These are phyloP conservation scores for Talaromyces sp. DNA, from an alignment of 2,329 filamentous ascomycete species.

Conservation along the genomic window DNA sequence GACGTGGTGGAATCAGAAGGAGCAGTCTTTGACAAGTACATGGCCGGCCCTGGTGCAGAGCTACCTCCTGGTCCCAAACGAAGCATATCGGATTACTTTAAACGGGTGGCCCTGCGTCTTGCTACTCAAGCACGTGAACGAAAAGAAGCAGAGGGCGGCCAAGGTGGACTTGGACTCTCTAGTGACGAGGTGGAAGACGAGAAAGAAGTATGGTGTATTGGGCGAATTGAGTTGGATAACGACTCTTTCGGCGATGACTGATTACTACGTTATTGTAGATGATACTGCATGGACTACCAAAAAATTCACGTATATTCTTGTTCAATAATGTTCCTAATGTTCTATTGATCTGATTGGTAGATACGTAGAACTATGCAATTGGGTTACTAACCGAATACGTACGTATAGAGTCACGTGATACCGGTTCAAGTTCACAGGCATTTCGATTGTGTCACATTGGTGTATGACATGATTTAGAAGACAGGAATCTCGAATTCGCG, in stretches of 20 bases:
- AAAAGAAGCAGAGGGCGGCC: slow-evolving; percentile 83
- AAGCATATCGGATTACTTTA: slow-evolving; percentile 96
- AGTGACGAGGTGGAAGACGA: slow-evolving; percentile 94
- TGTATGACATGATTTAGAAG: neutral
- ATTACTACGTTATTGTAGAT: slow-evolving; percentile 9
- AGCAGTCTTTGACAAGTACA: slow-evolving; percentile 85
- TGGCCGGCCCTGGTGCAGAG: slow-evolving; percentile 62
- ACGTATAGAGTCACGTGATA: neutral
- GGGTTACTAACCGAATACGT: neutral
- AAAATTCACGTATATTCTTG: neutral
- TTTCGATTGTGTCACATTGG: neutral
- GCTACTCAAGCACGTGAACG: slow-evolving; percentile 85
- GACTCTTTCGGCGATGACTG: slow-evolving; percentile 31
- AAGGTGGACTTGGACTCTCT: slow-evolving; percentile 76
- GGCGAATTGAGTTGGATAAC: slow-evolving; percentile 77
- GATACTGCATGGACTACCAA: neutral
- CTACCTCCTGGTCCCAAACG: slow-evolving; percentile 71
- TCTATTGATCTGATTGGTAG: neutral
- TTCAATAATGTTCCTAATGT: neutral
- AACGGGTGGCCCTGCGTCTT: slow-evolving; percentile 77
- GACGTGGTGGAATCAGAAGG: slow-evolving; percentile 81
- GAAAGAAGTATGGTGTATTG: slow-evolving; percentile 91
- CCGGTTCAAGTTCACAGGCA: neutral
- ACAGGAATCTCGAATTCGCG: neutral
- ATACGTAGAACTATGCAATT: neutral